Conservation (phyloP, 2,329 filamentous ascomycete genomes). For the Chaetomiaceae sp. region DNA sequence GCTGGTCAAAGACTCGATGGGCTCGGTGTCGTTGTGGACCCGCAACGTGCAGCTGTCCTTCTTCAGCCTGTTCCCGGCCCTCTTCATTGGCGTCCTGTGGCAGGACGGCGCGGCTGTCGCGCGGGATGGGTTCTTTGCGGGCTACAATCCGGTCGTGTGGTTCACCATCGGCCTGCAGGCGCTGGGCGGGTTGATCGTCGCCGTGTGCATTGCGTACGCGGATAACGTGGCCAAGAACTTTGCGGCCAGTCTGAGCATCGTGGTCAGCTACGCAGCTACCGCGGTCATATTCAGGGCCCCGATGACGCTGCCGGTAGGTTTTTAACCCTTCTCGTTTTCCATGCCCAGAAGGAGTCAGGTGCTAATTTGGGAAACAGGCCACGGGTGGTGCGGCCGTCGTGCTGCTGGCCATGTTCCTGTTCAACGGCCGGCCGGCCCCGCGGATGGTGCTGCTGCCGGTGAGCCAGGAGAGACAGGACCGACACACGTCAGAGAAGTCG, state of each 20-base stretch:
- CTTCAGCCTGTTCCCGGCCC: constrained; percentile 26
- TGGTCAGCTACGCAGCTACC: constrained; percentile 23
- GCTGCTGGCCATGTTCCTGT: constrained; percentile 19
- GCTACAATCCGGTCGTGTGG: constrained; percentile 25
- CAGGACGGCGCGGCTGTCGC: constrained; percentile 22
- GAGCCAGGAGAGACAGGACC: neutral
- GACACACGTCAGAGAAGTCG: constrained; percentile 16
- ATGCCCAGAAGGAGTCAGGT: neutral
- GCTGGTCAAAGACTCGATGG: constrained; percentile 23
- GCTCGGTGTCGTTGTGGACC: constrained; percentile 23
- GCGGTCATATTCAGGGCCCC: constrained; percentile 17
- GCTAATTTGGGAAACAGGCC: constrained; percentile 2
- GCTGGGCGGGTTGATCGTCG: constrained; percentile 23
- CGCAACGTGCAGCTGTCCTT: constrained; percentile 27
- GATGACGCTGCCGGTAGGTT: constrained; percentile 20
- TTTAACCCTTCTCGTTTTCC: neutral
- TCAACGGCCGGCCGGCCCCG: constrained; percentile 9
- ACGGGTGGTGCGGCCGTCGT: constrained; percentile 18
- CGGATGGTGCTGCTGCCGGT: constrained; percentile 14
- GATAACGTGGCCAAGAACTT: constrained; percentile 27
- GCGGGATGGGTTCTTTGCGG: constrained; percentile 24
- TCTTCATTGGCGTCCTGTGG: constrained; percentile 25
- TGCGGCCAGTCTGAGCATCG: constrained; percentile 26
- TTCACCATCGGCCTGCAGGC: constrained; percentile 24
- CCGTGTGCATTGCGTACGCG: constrained; percentile 25